These are phyloP conservation scores for Corrigiola litoralis DNA, from an alignment of 179 eudicot genomes.

Conservation along the genomic window DNA sequence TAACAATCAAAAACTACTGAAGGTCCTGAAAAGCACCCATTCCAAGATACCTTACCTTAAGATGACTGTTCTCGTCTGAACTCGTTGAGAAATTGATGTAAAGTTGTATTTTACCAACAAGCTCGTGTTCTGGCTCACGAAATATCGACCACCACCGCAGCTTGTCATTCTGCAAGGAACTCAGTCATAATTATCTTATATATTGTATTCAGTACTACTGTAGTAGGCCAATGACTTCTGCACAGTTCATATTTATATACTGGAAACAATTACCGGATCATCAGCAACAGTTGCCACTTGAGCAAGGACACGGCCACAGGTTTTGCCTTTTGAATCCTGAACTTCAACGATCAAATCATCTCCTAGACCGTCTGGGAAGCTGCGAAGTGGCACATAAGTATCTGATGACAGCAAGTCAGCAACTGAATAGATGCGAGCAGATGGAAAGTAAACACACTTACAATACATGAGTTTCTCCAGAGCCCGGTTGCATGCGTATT, in stretches of 20 bases:
- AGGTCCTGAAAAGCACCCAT: neutral
- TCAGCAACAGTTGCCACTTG: constrained; percentile 93
- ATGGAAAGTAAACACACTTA: constrained; percentile 35
- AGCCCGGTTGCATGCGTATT: constrained; percentile 90
- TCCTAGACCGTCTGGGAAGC: constrained; percentile 96
- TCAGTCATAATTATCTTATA: neutral
- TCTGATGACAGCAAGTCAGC: neutral
- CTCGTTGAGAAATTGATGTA: constrained; percentile 72
- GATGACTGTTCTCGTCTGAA: constrained; percentile 66
- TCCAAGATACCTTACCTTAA: constrained; percentile 47
- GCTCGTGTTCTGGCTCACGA: constrained; percentile 93
- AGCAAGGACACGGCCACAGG: constrained; percentile 73
- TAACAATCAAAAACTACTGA: too few relatives aligned
- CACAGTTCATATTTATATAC: neutral
- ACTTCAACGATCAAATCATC: constrained; percentile 90
- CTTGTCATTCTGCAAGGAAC: constrained; percentile 73
- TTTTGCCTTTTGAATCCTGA: constrained; percentile 78
- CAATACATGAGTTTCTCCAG: constrained; percentile 95
- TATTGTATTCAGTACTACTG: neutral
- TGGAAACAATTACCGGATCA: constrained; percentile 54
- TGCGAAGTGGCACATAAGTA: constrained; percentile 38
- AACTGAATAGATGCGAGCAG: constrained; percentile 1
- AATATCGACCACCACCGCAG: constrained; percentile 91
- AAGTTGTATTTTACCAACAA: constrained; percentile 85
- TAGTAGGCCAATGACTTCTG: neutral